Conservation (phyloP, 2,329 filamentous ascomycete genomes). For the Botrytis galanthina region DNA sequence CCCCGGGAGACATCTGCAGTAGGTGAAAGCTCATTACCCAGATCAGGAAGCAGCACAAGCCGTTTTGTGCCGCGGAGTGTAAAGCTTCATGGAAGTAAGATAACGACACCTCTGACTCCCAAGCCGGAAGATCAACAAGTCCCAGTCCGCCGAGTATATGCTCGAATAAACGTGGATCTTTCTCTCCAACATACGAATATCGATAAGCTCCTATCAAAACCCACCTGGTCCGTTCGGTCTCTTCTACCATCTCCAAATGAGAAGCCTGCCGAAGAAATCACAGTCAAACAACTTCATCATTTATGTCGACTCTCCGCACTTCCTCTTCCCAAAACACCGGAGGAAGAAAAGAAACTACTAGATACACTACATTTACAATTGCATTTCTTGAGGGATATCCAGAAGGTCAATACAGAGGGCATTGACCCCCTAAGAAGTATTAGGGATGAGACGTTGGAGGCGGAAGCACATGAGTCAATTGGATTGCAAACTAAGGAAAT, state of each 20-base stretch:
- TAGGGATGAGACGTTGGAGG: constrained; percentile 69
- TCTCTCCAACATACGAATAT: constrained; percentile 22
- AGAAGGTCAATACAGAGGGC: constrained; percentile 70
- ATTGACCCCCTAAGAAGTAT: constrained; percentile 75
- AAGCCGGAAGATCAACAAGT: constrained; percentile 9
- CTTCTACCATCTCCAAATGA: constrained; percentile 54
- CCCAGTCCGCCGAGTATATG: constrained; percentile 2
- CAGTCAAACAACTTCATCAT: constrained; percentile 70
- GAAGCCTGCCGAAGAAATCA: constrained; percentile 41
- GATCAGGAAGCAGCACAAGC: neutral
- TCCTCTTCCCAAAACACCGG: constrained; percentile 61
- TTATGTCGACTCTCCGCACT: constrained; percentile 87
- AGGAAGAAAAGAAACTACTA: constrained; percentile 70
- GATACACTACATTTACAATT: constrained; percentile 76
- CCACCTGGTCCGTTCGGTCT: constrained; percentile 80
- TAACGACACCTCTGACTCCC: neutral
- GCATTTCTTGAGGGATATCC: constrained; percentile 85
- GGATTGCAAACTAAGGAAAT: constrained; percentile 45
- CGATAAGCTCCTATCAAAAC: constrained; percentile 58
- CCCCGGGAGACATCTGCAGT: neutral
- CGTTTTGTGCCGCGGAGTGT: constrained; percentile 8
- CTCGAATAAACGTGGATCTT: neutral
- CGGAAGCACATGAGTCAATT: constrained; percentile 56
- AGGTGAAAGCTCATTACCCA: neutral
- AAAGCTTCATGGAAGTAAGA: constrained; percentile 14